A percentile compares a stretch with the other conserved stretches of the same genome.
Evolutionary conservation across 1,284 basidiomycete genomes (phyloP).

Genomic region (Ceratobasidium sp.): DNA sequence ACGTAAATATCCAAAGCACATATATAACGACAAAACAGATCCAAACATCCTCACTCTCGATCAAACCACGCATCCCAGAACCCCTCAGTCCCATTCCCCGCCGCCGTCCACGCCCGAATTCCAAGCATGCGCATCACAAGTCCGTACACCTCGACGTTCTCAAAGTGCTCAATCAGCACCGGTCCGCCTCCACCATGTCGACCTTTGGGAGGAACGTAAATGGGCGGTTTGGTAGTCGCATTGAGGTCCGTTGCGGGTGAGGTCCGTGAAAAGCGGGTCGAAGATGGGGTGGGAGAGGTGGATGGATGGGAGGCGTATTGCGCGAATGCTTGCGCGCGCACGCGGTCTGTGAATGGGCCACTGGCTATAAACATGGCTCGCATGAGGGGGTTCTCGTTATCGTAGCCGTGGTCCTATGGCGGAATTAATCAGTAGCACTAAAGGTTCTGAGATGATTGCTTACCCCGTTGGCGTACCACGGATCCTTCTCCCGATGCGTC

Average conservation of each 20-base stretch:
- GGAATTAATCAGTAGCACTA: not conserved
- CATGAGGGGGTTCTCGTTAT: constrained; percentile 79
- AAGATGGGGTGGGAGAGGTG: constrained; percentile 39
- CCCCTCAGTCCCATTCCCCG: constrained; percentile 75
- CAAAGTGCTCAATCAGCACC: constrained; percentile 78
- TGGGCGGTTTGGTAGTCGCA: constrained; percentile 14
- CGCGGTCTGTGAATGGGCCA: constrained; percentile 71
- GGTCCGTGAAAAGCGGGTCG: constrained; percentile 46
- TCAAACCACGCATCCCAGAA: constrained; percentile 80
- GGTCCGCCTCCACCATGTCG: constrained; percentile 72
- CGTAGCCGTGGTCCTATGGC: constrained; percentile 81
- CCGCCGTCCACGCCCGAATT: constrained; percentile 63
- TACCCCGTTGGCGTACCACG: constrained; percentile 68
- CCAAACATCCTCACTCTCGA: too few relatives aligned
- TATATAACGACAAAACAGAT: too few relatives aligned
- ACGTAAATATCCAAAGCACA: too few relatives aligned
- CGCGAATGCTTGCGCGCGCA: constrained; percentile 6
- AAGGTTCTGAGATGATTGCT: constrained; percentile 47
- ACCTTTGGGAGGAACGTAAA: constrained; percentile 28
- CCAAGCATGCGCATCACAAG: constrained; percentile 78
- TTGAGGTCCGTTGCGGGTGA: constrained; percentile 17
- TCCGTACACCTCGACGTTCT: constrained; percentile 85
- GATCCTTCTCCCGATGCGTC: constrained; percentile 58
- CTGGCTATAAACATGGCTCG: constrained; percentile 88
- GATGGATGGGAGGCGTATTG: constrained; percentile 40